Conservation (phyloP, 106 monocot species). For the Amphibolis antarctica region DNA sequence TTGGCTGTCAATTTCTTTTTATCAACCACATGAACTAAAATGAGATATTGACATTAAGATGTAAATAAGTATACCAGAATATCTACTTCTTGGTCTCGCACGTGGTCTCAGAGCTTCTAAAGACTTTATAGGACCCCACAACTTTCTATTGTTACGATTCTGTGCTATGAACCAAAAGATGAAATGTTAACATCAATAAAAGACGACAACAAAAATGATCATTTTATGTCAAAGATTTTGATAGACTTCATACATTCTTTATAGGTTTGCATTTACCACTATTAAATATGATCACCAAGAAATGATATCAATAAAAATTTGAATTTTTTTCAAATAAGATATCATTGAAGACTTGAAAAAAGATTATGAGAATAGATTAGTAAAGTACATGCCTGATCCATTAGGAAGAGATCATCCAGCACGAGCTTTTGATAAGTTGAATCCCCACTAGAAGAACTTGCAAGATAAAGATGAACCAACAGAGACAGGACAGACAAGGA, state of each 20-base stretch:
- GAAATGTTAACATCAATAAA: neutral
- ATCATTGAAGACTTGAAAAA: no score
- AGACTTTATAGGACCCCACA: constrained; percentile 69
- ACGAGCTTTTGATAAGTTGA: constrained; percentile 12
- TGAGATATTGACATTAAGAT: neutral
- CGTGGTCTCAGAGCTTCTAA: constrained; percentile 69
- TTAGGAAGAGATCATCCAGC: neutral
- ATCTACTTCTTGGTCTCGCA: constrained; percentile 48
- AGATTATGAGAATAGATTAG: neutral
- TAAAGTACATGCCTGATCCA: neutral
- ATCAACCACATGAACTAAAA: neutral
- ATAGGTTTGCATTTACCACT: no score
- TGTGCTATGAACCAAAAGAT: constrained; percentile 15
- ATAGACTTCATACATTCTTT: no score
- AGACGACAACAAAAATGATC: no score
- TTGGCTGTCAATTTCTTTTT: no score
- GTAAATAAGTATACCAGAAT: constrained; percentile 37
- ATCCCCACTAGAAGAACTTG: constrained; percentile 56
- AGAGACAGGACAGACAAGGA: constrained; percentile 57
- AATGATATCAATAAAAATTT: no score
- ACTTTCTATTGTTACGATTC: constrained; percentile 32
- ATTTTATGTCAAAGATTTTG: no score
- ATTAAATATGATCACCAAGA: no score
- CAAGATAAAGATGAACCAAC: constrained; percentile 59
- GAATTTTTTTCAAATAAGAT: no score